These are phyloP conservation scores for Emmonsiellopsis sp. DNA, from an alignment of 2,329 filamentous ascomycete species.

Conservation along the genomic window DNA sequence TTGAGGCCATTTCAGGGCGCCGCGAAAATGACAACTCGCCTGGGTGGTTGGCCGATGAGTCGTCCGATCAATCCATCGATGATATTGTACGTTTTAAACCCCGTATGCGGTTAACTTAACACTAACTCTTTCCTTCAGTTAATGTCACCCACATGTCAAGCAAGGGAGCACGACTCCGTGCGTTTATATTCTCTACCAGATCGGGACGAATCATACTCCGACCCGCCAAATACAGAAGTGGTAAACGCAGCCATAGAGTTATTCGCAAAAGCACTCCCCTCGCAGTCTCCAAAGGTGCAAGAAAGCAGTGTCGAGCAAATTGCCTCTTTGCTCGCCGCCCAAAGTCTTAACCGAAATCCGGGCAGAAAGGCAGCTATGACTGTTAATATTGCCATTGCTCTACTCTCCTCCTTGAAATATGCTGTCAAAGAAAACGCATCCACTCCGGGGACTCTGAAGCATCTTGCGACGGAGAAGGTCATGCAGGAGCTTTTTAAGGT, in stretches of 20 bases:
- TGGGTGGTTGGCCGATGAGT: conserved; percentile 31
- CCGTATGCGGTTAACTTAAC: neutral
- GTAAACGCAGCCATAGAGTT: conserved; percentile 90
- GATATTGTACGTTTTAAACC: conserved; percentile 28
- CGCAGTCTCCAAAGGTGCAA: conserved; percentile 85
- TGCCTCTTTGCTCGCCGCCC: conserved; percentile 75
- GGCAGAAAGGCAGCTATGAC: conserved; percentile 84
- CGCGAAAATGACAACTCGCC: conserved; percentile 51
- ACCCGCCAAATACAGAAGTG: conserved; percentile 83
- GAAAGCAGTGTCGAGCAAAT: conserved; percentile 94
- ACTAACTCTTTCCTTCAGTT: conserved; percentile 24
- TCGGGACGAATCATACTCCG: conserved; percentile 46
- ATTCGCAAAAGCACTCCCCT: conserved; percentile 81
- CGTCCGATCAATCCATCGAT: conserved; percentile 30
- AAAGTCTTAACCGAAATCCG: conserved; percentile 70
- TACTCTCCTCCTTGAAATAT: conserved; percentile 73
- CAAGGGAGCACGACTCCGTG: conserved; percentile 82
- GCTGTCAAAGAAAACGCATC: conserved; percentile 71
- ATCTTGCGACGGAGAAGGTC: conserved; percentile 65
- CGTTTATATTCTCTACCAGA: conserved; percentile 57
- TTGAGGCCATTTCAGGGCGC: conserved; percentile 62
- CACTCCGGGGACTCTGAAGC: conserved; percentile 62
- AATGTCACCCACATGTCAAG: conserved; percentile 62
- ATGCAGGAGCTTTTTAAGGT: conserved; percentile 66
- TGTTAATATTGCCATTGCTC: conserved; percentile 77